Evolutionary conservation across 2,329 filamentous ascomycete species (phyloP), one percentile per base, ranked within the genome.

Genomic region (Elsinoe australis): DNA sequence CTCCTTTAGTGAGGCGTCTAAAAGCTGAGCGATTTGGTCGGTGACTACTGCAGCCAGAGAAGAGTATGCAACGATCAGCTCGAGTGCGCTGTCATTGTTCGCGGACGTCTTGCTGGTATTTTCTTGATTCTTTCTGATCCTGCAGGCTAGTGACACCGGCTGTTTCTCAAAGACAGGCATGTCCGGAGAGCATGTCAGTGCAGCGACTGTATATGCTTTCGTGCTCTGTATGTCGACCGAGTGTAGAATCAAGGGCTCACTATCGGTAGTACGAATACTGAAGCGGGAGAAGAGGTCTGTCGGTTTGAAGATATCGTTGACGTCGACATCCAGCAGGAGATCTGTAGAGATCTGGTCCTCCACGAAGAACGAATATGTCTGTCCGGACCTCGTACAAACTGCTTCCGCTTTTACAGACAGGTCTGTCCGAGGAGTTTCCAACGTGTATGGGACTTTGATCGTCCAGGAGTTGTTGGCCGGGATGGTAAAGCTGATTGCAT

Each of bases 271-370:
- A 9, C 87, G 88, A 46, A 98, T 83, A 10, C 86, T 94, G 63
- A 98, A 98, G 7, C 83, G 83, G 0, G 89, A 95, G 60, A 92
- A 92, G 0, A 96, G 73, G 0, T 79, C 75, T 5, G 80, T 70
- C 53, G 87, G 80, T 61, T 95, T 94, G 71, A 96, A 96, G 21
- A 94, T 79, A 57, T 98, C 92, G 59, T 96, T 89, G 4, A 98
- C 92, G 55, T 96, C 96, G 53, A 98, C 92, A 2, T 90, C 89
- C 3, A 98, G 73, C 0, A 87, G 86, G 3, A 98, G 71, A 1
- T 84, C 76, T 1, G 92, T 83, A 2, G 82, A 76, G 15, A 94
- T 73, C 3, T 73, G 77, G 15, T 78, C 75, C 5, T 74, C 72
- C 12, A 75, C 77, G 12, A 79, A 75, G 60, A 82, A 83, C 3